Conservation (phyloP, 2,329 filamentous ascomycete species). For the Ambrosiella cleistominuta region DNA sequence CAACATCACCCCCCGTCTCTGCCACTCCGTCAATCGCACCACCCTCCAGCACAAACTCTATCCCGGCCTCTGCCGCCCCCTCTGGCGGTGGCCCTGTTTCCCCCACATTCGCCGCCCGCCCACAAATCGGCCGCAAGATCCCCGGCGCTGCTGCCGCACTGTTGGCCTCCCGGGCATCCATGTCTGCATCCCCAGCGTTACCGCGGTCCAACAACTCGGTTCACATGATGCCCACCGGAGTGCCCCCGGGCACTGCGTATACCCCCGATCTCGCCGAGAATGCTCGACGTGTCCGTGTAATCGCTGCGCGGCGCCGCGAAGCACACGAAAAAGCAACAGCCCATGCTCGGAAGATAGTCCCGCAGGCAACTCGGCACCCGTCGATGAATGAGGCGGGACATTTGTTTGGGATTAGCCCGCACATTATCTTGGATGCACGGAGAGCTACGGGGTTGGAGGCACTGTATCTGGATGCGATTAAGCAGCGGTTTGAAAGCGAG, state of each 20-base stretch:
- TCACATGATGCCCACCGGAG: slow-evolving; percentile 3
- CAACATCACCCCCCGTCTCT: neutral
- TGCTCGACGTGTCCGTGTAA: slow-evolving; percentile 42
- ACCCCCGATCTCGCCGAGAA: slow-evolving; percentile 31
- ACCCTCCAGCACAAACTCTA: neutral
- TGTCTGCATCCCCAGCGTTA: slow-evolving; percentile 9
- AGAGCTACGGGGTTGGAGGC: slow-evolving; percentile 64
- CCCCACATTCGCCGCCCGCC: neutral
- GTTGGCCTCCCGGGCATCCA: slow-evolving; percentile 10
- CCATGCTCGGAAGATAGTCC: slow-evolving; percentile 33
- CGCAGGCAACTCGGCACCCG: slow-evolving; percentile 34
- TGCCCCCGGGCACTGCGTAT: neutral
- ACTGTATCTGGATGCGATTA: slow-evolving; percentile 48
- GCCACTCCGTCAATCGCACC: neutral
- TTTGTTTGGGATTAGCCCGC: slow-evolving; percentile 39
- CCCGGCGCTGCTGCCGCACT: slow-evolving; percentile 15
- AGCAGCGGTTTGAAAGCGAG: slow-evolving; percentile 27
- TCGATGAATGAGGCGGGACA: slow-evolving; percentile 39
- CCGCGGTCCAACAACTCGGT: slow-evolving; percentile 9
- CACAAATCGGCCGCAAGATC: slow-evolving; percentile 13
- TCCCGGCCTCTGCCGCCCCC: neutral
- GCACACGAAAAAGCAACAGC: slow-evolving; percentile 38
- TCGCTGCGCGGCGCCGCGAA: slow-evolving; percentile 34
- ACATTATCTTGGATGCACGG: slow-evolving; percentile 61
- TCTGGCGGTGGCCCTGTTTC: neutral